Evolutionary conservation across 2,329 filamentous ascomycete genomes (phyloP).

Genomic region (Mollisia scopiformis): DNA sequence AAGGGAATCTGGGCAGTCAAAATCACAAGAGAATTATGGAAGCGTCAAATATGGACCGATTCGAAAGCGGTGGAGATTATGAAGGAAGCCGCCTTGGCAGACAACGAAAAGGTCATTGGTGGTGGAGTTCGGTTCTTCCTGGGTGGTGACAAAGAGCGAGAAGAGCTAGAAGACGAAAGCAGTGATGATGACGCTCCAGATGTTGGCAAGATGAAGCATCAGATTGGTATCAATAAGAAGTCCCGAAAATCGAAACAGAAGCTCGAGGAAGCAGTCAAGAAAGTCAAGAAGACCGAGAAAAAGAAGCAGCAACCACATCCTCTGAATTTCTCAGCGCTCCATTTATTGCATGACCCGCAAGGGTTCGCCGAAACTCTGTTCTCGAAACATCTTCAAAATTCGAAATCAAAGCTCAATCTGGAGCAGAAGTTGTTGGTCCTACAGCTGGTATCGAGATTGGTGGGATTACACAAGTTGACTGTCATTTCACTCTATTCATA

Average conservation of each 20-base stretch:
- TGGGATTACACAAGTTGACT: conserved; percentile 90
- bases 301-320: conserved; percentile 88
- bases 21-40: conserved; percentile 94
- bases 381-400: conserved; percentile 85
- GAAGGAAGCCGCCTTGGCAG: conserved; percentile 87
- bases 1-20: conserved; percentile 97
- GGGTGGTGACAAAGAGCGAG: conserved; percentile 92
- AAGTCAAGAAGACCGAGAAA: conserved; percentile 79
- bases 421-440: conserved; percentile 90
- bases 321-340: conserved; percentile 94
- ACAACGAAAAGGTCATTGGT: conserved; percentile 90
- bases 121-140: conserved; percentile 94
- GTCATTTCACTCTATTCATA: conserved; percentile 93
- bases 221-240: conserved; percentile 94
- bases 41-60: conserved; percentile 93
- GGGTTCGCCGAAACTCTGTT: conserved; percentile 91
- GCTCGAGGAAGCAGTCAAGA: conserved; percentile 80
- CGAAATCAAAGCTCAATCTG: conserved; percentile 80
- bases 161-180: conserved; percentile 88
- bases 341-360: conserved; percentile 92
- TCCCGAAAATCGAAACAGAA: conserved; percentile 82
- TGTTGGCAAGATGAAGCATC: conserved; percentile 80
- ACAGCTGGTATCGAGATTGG: conserved; percentile 86
- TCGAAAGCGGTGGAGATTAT: conserved; percentile 96
- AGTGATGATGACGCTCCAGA: conserved; percentile 85